Base-by-base conservation (phyloP, 1,139 yeast genomes). In the Pichia sp. region DNA sequence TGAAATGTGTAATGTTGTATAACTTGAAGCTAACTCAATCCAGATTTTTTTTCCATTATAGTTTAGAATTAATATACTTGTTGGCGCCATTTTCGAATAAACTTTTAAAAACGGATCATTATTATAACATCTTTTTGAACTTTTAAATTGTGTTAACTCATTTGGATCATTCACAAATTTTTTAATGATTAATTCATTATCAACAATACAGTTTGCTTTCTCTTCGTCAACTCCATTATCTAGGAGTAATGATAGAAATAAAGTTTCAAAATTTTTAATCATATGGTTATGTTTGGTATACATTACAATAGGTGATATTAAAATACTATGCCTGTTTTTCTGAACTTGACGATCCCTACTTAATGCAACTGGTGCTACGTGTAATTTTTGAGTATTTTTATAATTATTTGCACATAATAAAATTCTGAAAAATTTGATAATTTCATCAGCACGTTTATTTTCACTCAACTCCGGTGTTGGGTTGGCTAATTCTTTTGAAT, bases 271-370 rank as follows among this genome's bases (percentile, higher is more conserved):
- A 41, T 76, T 70, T 42, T 68, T 66, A 41, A 83, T 65, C 46
- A 77, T 72, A 49, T 75, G 68, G 58, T 82, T 82, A 61, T 87
- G 95, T 53, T 81, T 78, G 52, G 83, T 75, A 58, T 82, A 84
- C 3, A 90, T 89, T 33, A 87, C 72, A 42, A 87, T 67, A 0
- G 95, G 93, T 47, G 87, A 70, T 5, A 66, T 73, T 51, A 80
- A 67, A 2, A 83, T 78, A 49, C 53, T 56, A 73, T 80, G 43
- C 74, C 72, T 52, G 9, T 44, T 50, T 46, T 47, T 54, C 7
- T 34, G 44, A n/a, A 34, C 31, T 16, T 8, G 36, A 16, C 29
- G n/a, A 6, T 57, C 59, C 47, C 55, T 58, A 42, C 60, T 55
- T 57, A 60, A 68, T 19, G 66, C 70, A 73, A 75, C 69, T 73